Evolutionary conservation across 176 grass and related monocot genomes (phyloP).

Genomic region (Zea luxurians): DNA sequence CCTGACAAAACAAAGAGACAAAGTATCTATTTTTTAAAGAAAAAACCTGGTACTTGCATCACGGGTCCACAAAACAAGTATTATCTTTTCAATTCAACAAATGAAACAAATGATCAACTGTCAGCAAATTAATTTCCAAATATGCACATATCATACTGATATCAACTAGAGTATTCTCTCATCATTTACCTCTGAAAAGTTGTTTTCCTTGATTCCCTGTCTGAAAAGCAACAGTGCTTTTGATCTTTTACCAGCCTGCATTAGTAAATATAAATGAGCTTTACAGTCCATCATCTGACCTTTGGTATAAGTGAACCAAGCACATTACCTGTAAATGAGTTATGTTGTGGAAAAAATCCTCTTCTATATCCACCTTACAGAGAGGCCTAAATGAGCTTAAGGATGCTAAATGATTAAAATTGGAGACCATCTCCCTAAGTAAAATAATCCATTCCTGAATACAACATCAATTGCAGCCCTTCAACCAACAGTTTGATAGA

Average conservation of each 20-base stretch:
- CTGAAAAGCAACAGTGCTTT: conserved; percentile 84
- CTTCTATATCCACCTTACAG: conserved; percentile 81
- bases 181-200: conserved; percentile 76
- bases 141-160: neutral
- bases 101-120: conserved; percentile 1
- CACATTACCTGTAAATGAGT: conserved; percentile 88
- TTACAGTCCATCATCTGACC: neutral
- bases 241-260: conserved; percentile 84
- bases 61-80: neutral
- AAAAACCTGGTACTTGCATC: conserved; percentile 14
- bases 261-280: conserved; percentile 40
- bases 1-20: conserved; percentile 25
- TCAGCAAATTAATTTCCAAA: conserved; percentile 7
- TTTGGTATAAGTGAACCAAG: conserved; percentile 11
- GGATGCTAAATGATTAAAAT: conserved; percentile 57
- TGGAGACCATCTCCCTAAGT: conserved; percentile 78
- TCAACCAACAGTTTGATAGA: conserved; percentile 12
- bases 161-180: conserved; percentile 7
- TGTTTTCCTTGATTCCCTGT: conserved; percentile 52
- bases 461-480: conserved; percentile 29
- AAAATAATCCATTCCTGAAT: conserved; percentile 90
- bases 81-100: conserved; percentile 10
- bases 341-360: conserved; percentile 93
- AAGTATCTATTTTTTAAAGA: neutral
- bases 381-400: conserved; percentile 74